Base-by-base conservation (phyloP, 495 filamentous ascomycete species). In the Penicillium lagena region DNA sequence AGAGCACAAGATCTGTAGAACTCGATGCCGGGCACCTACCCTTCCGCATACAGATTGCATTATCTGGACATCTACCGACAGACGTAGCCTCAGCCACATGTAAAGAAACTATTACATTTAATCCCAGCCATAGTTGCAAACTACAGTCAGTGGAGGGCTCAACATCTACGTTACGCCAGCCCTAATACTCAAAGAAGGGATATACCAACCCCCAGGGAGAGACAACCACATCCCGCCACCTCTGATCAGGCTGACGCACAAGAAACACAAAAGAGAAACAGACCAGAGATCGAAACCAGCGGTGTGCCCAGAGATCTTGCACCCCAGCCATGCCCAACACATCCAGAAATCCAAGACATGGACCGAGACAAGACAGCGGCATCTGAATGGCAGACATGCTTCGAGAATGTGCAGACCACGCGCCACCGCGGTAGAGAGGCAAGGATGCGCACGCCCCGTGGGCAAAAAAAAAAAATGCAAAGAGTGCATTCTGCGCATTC, bases 321-420 rank as follows among this genome's bases (percentile, higher is more conserved):
- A 39, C 33, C 37, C 45, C 32, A 34, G 9, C 32, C 32, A 10
- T 34, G 2, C 9, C 32, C 7, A 3, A 10, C 45, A 45, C 35
- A 38, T 2, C 37, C 17, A 38, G 37, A 22, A 12, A 13, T 12
- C 8, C 4, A n/a, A 38, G 37, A 22, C 28, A 22, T 2, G 12
- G 8, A 9, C 37, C 7, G 37, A 38, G 37, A 38, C 37, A 38
- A 12, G 9, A 10, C 7, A 44, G 17, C 14, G n/a, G 1, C 6
- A 45, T 27, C 9, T 7, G 1, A 15, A 14, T 30, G 30, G 12
- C 2, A 37, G 46, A 42, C 37, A 56, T 52, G 44, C 49, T 59
- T 56, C 55, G 52, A 56, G 55, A 59, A 59, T 51, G 55, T 49
- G 43, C 40, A 34, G 33, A 34, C 32, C 37, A 45, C 43, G 36